Evolutionary conservation across 2,329 filamentous ascomycete species (phyloP).

Genomic region (Penicillium sp.): DNA sequence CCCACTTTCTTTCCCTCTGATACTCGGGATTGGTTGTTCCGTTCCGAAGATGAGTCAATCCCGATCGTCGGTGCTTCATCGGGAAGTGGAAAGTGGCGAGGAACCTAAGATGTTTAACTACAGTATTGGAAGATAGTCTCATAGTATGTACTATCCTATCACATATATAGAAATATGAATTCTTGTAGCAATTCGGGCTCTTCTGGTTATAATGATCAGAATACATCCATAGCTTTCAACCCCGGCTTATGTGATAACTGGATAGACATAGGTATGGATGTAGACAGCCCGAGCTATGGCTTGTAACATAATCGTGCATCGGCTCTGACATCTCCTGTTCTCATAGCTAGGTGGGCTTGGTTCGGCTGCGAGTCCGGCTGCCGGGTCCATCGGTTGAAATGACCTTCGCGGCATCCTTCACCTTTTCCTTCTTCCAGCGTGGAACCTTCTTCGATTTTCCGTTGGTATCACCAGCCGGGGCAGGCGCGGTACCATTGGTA

Average conservation of each 20-base stretch:
- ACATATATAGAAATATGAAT: background rate
- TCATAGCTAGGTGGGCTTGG: conserved; percentile 23
- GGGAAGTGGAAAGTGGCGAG: too few species aligned
- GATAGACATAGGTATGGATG: background rate
- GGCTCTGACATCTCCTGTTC: background rate
- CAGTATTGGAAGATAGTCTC: too few species aligned
- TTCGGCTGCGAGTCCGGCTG: conserved; percentile 38
- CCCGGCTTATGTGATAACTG: background rate
- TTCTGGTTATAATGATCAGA: background rate
- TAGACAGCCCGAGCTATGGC: too few species aligned
- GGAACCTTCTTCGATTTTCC: conserved; percentile 29
- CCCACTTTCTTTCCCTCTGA: conserved; percentile 24
- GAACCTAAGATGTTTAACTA: too few species aligned
- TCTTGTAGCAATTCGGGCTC: background rate
- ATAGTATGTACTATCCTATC: too few species aligned
- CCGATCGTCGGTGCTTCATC: conserved; percentile 21
- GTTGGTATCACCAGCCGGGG: conserved; percentile 14
- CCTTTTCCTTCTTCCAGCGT: conserved; percentile 30
- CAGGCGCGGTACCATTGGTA: conserved; percentile 12
- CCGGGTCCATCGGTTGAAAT: conserved; percentile 33
- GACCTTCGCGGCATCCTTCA: conserved; percentile 24
- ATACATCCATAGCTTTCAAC: background rate
- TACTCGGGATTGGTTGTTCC: conserved; percentile 33
- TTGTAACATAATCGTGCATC: background rate
- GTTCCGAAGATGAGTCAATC: conserved; percentile 27